Evolutionary conservation across 257 asterid species (phyloP).

Genomic region (Osmanthus fragrans): DNA sequence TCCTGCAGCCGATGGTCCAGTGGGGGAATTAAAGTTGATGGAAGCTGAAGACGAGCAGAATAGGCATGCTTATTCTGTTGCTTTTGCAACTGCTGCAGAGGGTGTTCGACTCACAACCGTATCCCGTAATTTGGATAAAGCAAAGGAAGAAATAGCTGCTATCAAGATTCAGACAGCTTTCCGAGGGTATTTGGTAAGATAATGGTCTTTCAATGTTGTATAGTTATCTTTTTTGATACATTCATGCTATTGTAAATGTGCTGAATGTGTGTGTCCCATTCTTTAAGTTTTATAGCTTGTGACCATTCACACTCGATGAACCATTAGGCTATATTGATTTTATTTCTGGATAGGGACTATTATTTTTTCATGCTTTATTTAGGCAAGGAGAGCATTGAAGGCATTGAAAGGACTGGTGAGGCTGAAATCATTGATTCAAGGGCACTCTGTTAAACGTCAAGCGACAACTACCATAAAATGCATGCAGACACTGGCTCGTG

Average conservation of each 20-base stretch:
- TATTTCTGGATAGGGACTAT: too few species aligned
- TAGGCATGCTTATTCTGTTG: conserved; percentile 68
- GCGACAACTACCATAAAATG: conserved; percentile 60
- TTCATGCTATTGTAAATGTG: too few species aligned
- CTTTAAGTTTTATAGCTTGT: too few species aligned
- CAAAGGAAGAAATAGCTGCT: conserved; percentile 71
- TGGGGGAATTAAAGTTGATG: conserved; percentile 44
- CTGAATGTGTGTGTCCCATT: too few species aligned
- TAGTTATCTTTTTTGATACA: too few species aligned
- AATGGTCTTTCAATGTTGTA: not conserved
- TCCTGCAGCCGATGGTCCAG: conserved; percentile 13
- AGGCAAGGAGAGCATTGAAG: conserved; percentile 74
- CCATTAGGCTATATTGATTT: too few species aligned
- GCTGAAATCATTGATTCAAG: conserved; percentile 58
- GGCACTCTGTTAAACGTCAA: conserved; percentile 63
- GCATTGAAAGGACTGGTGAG: conserved; percentile 71
- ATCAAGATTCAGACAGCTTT: conserved; percentile 71
- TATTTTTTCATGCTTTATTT: conserved; percentile 5
- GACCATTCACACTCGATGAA: too few species aligned
- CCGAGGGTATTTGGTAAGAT: conserved; percentile 73
- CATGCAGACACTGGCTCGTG: conserved; percentile 72
- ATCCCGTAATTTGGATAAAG: conserved; percentile 41
- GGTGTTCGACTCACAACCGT: conserved; percentile 69
- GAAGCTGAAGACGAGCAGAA: conserved; percentile 73
- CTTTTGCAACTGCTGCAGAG: conserved; percentile 76